Evolutionary conservation across 495 filamentous ascomycete genomes (phyloP).

Genomic region (Aspergillus nanangensis): DNA sequence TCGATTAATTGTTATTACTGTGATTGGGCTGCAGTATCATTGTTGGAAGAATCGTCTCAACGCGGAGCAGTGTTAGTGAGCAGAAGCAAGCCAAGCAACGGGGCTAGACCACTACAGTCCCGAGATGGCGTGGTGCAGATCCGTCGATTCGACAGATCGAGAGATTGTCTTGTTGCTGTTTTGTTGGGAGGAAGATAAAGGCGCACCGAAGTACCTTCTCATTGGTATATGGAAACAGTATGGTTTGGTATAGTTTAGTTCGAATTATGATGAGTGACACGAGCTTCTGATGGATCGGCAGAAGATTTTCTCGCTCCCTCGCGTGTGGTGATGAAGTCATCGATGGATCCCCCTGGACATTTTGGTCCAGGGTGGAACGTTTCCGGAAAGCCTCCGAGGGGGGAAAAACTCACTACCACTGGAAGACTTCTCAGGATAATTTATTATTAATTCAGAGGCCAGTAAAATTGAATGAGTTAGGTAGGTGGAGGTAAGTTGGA

Average conservation of each 20-base stretch:
- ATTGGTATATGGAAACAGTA: neutral
- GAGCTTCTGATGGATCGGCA: constrained; percentile 3
- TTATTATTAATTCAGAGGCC: neutral
- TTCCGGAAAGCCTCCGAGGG: too few species aligned
- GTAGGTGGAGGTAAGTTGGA: too few species aligned
- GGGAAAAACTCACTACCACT: neutral
- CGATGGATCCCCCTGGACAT: neutral
- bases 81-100: neutral
- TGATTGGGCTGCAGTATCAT: neutral
- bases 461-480: too few species aligned
- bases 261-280: neutral
- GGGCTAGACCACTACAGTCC: neutral
- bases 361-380: neutral
- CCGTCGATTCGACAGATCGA: neutral
- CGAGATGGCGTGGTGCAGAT: constrained; percentile 8
- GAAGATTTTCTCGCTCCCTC: neutral
- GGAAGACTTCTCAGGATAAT: neutral
- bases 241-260: neutral
- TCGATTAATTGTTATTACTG: too few species aligned
- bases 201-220: neutral
- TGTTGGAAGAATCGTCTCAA: too few species aligned
- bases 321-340: neutral
- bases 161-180: too few species aligned
- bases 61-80: too few species aligned
- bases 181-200: neutral